A percentile compares a stretch with the other conserved stretches of the same genome.
Evolutionary conservation across 345 rosid genomes (phyloP).

Genomic region (Moringa oleifera): DNA sequence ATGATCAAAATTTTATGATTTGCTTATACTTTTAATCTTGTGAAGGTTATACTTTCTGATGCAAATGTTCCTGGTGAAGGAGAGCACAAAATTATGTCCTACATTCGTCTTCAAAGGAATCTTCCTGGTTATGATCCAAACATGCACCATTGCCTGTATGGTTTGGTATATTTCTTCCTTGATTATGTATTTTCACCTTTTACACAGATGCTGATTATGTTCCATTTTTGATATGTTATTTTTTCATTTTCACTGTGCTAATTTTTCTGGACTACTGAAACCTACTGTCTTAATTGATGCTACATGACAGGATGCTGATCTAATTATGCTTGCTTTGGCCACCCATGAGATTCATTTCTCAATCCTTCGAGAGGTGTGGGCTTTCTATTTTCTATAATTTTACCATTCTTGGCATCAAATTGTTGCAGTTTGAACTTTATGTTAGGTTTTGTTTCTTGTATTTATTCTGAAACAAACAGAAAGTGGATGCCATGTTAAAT

Average conservation of each 20-base stretch:
- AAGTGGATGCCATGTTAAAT: neutral
- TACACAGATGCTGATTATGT: constrained; percentile 2
- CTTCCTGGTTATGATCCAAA: constrained; percentile 89
- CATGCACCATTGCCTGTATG: constrained; percentile 87
- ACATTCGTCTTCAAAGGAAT: constrained; percentile 82
- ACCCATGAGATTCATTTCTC: constrained; percentile 93
- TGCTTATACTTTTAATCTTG: constrained; percentile 21
- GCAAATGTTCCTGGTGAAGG: constrained; percentile 99
- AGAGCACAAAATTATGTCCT: constrained; percentile 94
- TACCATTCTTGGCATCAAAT: constrained; percentile 4
- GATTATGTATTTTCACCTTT: constrained; percentile 2
- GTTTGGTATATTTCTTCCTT: constrained; percentile 70
- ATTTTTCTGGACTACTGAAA: constrained; percentile 10
- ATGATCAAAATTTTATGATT: constrained; percentile 4
- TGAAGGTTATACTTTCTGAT: constrained; percentile 95
- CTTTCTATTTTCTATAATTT: constrained; percentile 12
- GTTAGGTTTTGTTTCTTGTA: constrained; percentile 9
- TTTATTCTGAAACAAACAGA: neutral
- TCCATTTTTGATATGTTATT: neutral
- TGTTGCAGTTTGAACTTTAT: constrained; percentile 3
- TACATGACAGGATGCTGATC: constrained; percentile 80
- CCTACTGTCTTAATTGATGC: constrained; percentile 12
- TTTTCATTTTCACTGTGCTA: neutral
- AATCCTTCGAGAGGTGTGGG: constrained; percentile 88
- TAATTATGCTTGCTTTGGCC: constrained; percentile 95